Evolutionary conservation across 257 asterid species (phyloP).

Genomic region (Ballota nigra): DNA sequence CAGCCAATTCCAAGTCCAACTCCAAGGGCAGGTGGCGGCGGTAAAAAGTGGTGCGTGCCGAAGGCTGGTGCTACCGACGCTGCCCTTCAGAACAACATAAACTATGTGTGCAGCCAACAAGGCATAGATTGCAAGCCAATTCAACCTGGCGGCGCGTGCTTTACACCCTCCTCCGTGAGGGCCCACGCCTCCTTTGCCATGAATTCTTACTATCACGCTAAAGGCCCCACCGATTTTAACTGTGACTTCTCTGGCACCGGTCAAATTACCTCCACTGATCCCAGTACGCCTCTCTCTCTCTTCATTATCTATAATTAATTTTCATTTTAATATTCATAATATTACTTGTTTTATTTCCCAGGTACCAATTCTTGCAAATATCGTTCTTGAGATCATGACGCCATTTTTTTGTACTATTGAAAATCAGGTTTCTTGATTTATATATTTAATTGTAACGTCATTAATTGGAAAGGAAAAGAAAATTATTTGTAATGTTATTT

Average conservation of each 20-base stretch:
- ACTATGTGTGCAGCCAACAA: conserved; percentile 40
- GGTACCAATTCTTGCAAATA: conserved; percentile 25
- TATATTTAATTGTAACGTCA: not conserved
- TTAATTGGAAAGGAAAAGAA: not conserved
- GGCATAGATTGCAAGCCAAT: conserved; percentile 46
- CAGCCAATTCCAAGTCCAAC: not conserved
- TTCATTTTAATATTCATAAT: not conserved
- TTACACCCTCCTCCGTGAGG: conserved; percentile 28
- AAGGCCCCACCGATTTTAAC: conserved; percentile 30
- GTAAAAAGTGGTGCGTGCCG: conserved; percentile 42
- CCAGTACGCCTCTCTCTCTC: conserved; percentile 27
- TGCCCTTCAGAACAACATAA: conserved; percentile 29
- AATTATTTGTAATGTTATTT: not conserved
- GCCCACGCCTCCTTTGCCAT: conserved; percentile 42
- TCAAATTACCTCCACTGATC: conserved; percentile 28
- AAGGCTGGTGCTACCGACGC: conserved; percentile 23
- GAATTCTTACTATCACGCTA: conserved; percentile 41
- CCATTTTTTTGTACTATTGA: not conserved
- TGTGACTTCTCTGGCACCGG: conserved; percentile 43
- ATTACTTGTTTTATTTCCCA: not conserved
- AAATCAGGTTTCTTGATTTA: not conserved
- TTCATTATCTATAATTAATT: not conserved
- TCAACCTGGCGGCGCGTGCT: conserved; percentile 40
- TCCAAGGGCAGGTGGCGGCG: not conserved
- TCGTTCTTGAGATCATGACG: conserved; percentile 20